Conservation (phyloP, 2,329 filamentous ascomycete species). For the Aspergillus sp. region DNA sequence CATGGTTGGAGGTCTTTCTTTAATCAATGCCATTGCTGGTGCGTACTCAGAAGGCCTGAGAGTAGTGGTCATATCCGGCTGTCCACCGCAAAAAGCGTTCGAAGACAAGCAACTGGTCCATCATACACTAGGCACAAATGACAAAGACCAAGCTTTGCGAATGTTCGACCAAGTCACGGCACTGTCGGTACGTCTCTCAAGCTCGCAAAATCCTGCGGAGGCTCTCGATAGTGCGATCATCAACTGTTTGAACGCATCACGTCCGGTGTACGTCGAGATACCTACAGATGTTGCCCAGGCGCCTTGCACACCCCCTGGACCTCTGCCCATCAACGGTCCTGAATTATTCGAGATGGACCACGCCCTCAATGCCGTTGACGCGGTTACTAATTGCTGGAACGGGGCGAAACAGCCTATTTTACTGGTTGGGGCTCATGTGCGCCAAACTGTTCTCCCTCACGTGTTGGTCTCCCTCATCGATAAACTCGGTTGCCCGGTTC, state of each 20-base stretch:
- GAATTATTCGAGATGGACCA: too few species aligned
- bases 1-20: conserved; percentile 1
- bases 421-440: conserved; percentile 2
- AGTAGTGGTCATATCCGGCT: conserved; percentile 8
- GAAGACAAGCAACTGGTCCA: conserved; percentile 7
- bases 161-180: conserved; percentile 12
- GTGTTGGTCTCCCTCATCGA: conserved; percentile 4
- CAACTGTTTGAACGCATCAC: conserved; percentile 7
- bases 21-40: conserved; percentile 2
- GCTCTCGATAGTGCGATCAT: conserved; percentile 1
- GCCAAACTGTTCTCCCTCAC: not conserved
- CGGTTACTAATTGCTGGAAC: not conserved
- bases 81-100: not conserved
- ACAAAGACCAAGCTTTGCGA: conserved; percentile 4
- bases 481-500: conserved; percentile 8
- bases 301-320: not conserved
- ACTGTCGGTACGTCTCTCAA: not conserved
- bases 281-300: conserved; percentile 6
- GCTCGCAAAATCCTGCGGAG: not conserved
- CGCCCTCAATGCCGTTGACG: too few species aligned
- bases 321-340: not conserved
- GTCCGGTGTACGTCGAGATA: conserved; percentile 16
- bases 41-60: conserved; percentile 3
- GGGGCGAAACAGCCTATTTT: not conserved
- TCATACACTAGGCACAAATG: conserved; percentile 6